Percentiles rank a stretch among this genome's conserved stretches.
Evolutionary conservation across 495 filamentous ascomycete genomes (phyloP).

Genomic region (Tetracladium setigerum): DNA sequence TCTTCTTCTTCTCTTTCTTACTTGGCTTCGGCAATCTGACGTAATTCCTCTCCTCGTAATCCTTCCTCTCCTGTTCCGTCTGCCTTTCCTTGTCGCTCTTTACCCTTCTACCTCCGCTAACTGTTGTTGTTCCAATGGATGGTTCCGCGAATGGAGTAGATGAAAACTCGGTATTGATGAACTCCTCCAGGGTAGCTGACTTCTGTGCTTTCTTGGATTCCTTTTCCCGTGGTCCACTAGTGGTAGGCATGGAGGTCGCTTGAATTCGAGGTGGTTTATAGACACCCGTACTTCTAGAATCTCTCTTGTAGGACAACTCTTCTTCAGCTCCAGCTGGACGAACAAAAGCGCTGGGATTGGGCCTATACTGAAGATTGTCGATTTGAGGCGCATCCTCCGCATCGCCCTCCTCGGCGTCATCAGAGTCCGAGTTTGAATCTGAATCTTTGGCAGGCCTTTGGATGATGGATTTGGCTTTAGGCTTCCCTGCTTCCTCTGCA

Average conservation of each 20-base stretch:
- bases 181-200: constrained; percentile 78
- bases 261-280: constrained; percentile 84
- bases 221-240: constrained; percentile 47
- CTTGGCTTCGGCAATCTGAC: constrained; percentile 71
- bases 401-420: constrained; percentile 31
- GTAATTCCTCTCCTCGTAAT: constrained; percentile 86
- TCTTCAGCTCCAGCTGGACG: constrained; percentile 29
- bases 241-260: constrained; percentile 58
- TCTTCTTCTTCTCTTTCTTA: constrained; percentile 63
- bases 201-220: constrained; percentile 49
- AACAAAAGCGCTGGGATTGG: constrained; percentile 53
- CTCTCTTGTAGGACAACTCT: constrained; percentile 24
- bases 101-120: constrained; percentile 59
- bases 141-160: constrained; percentile 69
- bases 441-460: constrained; percentile 20
- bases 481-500: constrained; percentile 21
- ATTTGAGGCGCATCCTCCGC: constrained; percentile 24
- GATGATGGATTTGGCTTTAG: constrained; percentile 25
- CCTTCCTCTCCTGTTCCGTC: constrained; percentile 61
- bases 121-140: constrained; percentile 77
- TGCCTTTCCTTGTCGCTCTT: constrained; percentile 63
- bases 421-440: constrained; percentile 31
- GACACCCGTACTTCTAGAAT: constrained; percentile 44
- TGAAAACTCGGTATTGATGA: constrained; percentile 72
- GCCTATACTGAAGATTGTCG: constrained; percentile 62